Evolutionary conservation across 345 rosid species (phyloP).

Genomic region (Gossypium raimondii): DNA sequence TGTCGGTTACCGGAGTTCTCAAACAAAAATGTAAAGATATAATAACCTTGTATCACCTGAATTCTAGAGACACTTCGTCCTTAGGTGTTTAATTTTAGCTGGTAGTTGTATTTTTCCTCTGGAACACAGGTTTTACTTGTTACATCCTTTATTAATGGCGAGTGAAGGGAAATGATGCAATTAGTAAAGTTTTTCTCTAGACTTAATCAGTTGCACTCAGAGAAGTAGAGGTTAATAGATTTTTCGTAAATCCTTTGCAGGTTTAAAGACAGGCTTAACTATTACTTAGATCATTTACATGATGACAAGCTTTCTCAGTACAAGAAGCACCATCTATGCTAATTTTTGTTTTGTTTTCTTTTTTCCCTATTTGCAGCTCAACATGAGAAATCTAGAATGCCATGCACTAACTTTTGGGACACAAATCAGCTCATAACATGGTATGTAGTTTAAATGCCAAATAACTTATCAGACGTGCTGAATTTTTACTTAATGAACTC

Average conservation of each 20-base stretch:
- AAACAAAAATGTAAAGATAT: background rate
- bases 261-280: background rate
- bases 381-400: slow-evolving; percentile 75
- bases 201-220: background rate
- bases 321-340: background rate
- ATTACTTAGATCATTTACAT: background rate
- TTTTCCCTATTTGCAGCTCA: slow-evolving; percentile 44
- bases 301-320: background rate
- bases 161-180: background rate
- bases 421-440: slow-evolving; percentile 28
- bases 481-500: background rate
- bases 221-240: background rate
- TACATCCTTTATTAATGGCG: background rate
- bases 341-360: background rate
- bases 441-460: slow-evolving; percentile 2
- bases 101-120: background rate
- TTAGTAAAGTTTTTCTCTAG: background rate
- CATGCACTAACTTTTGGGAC: slow-evolving; percentile 68
- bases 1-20: background rate
- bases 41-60: background rate
- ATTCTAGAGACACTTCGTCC: background rate
- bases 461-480: background rate
- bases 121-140: background rate
- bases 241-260: background rate
- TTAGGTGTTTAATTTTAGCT: background rate